phyloP scores from a whole-genome alignment of 169 alveolate genomes.

The Plasmodium ovale region DNA sequence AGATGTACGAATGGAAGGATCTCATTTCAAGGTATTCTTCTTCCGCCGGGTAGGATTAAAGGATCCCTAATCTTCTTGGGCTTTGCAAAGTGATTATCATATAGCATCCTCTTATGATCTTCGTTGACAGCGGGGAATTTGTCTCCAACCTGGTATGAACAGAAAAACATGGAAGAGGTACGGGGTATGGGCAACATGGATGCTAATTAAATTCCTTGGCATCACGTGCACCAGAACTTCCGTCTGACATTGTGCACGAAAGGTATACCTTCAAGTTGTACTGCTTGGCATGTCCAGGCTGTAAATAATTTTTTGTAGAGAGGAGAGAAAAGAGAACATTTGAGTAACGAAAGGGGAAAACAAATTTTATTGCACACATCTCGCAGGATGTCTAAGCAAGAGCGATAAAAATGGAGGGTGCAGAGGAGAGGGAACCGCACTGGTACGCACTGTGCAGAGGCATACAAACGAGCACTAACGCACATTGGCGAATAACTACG shows the following conservation, averaged over 20 bases:
- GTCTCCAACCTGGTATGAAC: constrained; percentile 56
- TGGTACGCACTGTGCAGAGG: too few species aligned
- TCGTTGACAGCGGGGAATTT: constrained; percentile 60
- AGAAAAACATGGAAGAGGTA: neutral
- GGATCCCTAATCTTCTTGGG: constrained; percentile 82
- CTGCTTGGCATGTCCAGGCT: constrained; percentile 76
- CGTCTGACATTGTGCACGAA: too few species aligned
- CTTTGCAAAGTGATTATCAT: constrained; percentile 82
- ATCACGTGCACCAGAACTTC: too few species aligned
- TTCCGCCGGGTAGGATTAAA: constrained; percentile 83
- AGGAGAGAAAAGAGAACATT: neutral
- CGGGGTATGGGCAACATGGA: too few species aligned
- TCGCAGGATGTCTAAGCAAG: neutral
- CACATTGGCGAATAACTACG: neutral
- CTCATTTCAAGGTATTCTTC: constrained; percentile 54
- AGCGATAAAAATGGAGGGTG: neutral
- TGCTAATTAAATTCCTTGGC: too few species aligned
- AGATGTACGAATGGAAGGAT: too few species aligned
- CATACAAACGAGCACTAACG: neutral
- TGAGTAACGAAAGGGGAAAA: neutral
- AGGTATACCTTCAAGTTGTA: constrained; percentile 65
- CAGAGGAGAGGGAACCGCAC: neutral
- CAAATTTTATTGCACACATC: neutral
- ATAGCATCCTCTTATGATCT: constrained; percentile 43
- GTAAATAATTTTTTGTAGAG: neutral